Percentiles rank a stretch among this genome's conserved stretches.
Evolutionary conservation across 2,329 filamentous ascomycete genomes (phyloP).

Genomic region (Verruconis gallopava): DNA sequence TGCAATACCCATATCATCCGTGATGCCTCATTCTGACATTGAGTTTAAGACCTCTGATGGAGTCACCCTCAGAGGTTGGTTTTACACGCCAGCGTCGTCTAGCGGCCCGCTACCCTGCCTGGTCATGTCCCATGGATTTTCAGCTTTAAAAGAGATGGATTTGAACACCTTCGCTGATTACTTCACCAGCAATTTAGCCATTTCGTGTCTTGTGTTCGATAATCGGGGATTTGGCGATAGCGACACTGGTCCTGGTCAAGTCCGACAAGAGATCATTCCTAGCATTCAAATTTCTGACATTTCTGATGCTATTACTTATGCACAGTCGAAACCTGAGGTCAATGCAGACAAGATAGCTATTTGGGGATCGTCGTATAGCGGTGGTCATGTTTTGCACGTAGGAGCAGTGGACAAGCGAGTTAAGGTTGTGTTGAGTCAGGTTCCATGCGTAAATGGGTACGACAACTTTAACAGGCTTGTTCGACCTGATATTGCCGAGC

Average conservation of each 20-base stretch:
- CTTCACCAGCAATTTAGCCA: conserved; percentile 14
- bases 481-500: neutral
- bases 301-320: conserved; percentile 27
- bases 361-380: conserved; percentile 20
- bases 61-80: conserved; percentile 20
- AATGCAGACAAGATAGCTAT: conserved; percentile 22
- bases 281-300: conserved; percentile 22
- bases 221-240: conserved; percentile 23
- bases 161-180: conserved; percentile 12
- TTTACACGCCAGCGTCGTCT: conserved; percentile 14
- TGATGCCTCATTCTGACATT: no score
- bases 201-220: conserved; percentile 24
- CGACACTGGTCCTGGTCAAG: conserved; percentile 17
- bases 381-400: neutral
- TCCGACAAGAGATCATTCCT: conserved; percentile 22
- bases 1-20: no score
- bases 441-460: neutral
- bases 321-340: conserved; percentile 20
- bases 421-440: neutral
- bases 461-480: neutral
- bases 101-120: conserved; percentile 13
- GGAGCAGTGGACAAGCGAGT: neutral
- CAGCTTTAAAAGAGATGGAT: conserved; percentile 15
- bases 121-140: conserved; percentile 16
- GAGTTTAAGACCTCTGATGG: conserved; percentile 17